Percentiles rank a stretch among this genome's conserved stretches.
Conservation (phyloP, 495 filamentous ascomycete genomes). For the Penicillium canescens region DNA sequence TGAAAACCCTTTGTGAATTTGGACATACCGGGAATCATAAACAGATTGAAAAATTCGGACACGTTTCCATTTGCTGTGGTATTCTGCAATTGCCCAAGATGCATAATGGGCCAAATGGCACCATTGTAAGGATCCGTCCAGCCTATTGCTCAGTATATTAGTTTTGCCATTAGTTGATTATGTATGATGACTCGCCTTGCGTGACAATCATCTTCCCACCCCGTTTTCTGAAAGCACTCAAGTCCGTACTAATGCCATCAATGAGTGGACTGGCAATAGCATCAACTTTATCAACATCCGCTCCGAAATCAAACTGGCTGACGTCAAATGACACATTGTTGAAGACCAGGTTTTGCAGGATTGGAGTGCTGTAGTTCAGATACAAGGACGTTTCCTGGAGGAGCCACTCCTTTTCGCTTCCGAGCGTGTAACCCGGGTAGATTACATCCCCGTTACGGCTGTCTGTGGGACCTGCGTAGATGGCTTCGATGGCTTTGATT, state of each 20-base stretch:
- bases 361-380: conserved; percentile 43
- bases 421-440: conserved; percentile 40
- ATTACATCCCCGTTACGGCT: conserved; percentile 17
- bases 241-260: conserved; percentile 34
- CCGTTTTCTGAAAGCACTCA: conserved; percentile 26
- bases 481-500: neutral
- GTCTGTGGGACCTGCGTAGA: conserved; percentile 4
- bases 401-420: conserved; percentile 33
- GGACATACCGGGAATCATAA: conserved; percentile 13
- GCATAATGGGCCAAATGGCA: conserved; percentile 43
- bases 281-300: conserved; percentile 34
- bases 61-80: conserved; percentile 25
- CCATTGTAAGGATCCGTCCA: conserved; percentile 44
- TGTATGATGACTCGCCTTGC: conserved; percentile 20
- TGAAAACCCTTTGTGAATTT: no score
- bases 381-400: conserved; percentile 32
- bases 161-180: neutral
- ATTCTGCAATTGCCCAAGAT: conserved; percentile 33
- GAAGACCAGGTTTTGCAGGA: conserved; percentile 66
- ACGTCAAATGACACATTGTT: conserved; percentile 64
- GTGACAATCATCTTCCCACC: conserved; percentile 42
- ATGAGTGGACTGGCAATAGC: conserved; percentile 30
- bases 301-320: conserved; percentile 35
- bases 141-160: neutral
- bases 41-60: conserved; percentile 33